These are phyloP conservation scores for Lasiodiplodia sp. DNA, from an alignment of 2,329 filamentous ascomycete genomes.

Conservation along the genomic window DNA sequence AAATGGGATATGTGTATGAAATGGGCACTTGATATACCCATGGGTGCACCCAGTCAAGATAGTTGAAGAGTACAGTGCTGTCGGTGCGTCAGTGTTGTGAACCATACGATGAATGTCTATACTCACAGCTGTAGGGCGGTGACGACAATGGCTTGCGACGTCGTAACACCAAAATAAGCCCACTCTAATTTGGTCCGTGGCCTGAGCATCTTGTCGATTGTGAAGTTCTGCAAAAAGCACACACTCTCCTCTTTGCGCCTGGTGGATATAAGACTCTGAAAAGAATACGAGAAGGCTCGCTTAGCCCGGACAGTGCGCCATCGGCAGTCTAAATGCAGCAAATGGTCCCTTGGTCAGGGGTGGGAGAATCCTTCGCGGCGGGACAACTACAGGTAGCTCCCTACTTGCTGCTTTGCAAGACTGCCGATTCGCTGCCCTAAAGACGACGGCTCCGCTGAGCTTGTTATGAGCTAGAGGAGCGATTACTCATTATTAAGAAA, in stretches of 20 bases:
- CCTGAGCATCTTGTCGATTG: background rate
- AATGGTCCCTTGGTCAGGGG: background rate
- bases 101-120: too few species aligned
- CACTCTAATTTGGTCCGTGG: conserved; percentile 3
- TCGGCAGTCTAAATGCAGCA: background rate
- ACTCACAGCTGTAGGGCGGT: conserved; percentile 5
- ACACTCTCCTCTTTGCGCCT: background rate
- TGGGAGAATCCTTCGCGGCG: background rate
- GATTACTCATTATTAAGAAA: background rate
- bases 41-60: conserved; percentile 3
- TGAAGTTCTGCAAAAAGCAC: background rate
- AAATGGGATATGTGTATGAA: conserved; percentile 6
- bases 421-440: background rate
- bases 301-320: background rate
- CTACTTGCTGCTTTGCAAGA: background rate
- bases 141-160: background rate
- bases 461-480: background rate
- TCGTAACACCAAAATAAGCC: background rate
- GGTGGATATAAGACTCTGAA: background rate
- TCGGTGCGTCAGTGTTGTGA: background rate
- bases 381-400: background rate
- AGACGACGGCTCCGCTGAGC: background rate
- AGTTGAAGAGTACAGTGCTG: background rate
- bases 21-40: conserved; percentile 8
- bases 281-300: conserved; percentile 2